Base-by-base conservation (phyloP, 495 filamentous ascomycete genomes). In the Xylaria longipes region DNA sequence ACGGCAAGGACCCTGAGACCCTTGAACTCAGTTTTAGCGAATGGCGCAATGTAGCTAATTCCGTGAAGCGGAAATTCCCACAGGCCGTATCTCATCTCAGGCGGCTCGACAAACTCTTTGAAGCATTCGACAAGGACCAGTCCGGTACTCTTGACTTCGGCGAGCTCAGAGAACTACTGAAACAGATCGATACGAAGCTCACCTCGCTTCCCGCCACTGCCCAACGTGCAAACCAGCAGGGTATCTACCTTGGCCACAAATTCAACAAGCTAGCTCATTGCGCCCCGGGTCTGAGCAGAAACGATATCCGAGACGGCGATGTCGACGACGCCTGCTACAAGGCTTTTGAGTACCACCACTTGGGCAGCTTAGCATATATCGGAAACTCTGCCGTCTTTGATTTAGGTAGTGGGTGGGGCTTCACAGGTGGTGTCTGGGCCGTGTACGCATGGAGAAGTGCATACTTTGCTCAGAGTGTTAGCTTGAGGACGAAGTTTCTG, bases 391-490 rank as follows among this genome's bases (percentile, higher is more conserved):
- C 97, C 3, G 91, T 99, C 52, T 98, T 99, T 75, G 97, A 99
- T 76, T 86, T 93, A 41, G 86, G 86, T 3, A 74, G 81, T 43
- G 97, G 95, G 0, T 85, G 93, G 85, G 92, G 86, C 69, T 87
- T 97, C 70, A 89, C 87, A 1, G 97, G 97, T 33, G 97, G 97
- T 2, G 79, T 99, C 68, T 84, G 97, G 85, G 96, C 94, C 14
- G 94, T 98, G 75, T 99, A 99, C 81, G 88, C 97, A 65, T 99
- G 97, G 97, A 84, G 95, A 56, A 95, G 94, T 74, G 91, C 98
- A 41, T 99, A 99, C 82, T 98, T 99, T 82, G 94, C 97, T 25
- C 93, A 99, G 87, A 97, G 94, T 81, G 97, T 99, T 52, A 97
- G 94, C 79, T 86, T 97, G 61, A 84, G 97, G 77, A 99, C 97